Base-by-base conservation (phyloP, 2,329 filamentous ascomycete species). In the Fusarium fujikuroi region DNA sequence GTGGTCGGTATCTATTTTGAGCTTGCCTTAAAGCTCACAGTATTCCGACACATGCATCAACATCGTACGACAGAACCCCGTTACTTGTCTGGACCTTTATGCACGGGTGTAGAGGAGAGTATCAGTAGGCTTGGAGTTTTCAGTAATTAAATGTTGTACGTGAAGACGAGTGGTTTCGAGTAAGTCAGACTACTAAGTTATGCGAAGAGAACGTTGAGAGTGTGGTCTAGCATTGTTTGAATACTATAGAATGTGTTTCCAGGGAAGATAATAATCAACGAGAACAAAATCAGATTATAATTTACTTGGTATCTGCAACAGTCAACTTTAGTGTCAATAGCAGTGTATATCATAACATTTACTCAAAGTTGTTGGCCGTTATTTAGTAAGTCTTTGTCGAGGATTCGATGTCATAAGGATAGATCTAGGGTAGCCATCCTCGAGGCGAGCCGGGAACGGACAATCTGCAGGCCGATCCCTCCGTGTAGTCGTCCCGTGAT, bases 381-480 rank as follows among this genome's bases (percentile, higher is more conserved):
- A 10, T 25, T 9, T 39, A 9, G 12, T 3, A 10, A 25, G 23
- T 30, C 15, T 30, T 37, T 8, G 19, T 18, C 23, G 21, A 50
- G 19, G 21, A 50, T 50, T 28, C 3, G 14, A 37, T 7, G 16
- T 37, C 8, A 4, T 15, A n/a, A 9, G 25, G 0, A 10, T 30
- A 3, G 12, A 25, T 67, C n/a, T 39, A 76, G 72, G 70, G 74
- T 75, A 75, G 25, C 18, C 11, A 7, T 1, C n/a, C 3, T 25
- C 21, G 28, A 49, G 54, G 54, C 53, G 21, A 50, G 23, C 57
- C 71, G 75, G 75, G 61, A 70, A 58, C 75, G 75, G 75, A 76
- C 68, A 77, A 77, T 77, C 69, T 69, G 58, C 56, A 54, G 30
- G 54, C 75, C 75, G 69, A 59, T 58, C 44, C 15, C 34, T 61